These are phyloP conservation scores for Curvularia eragrostidis DNA, from an alignment of 2,329 filamentous ascomycete species.

Conservation along the genomic window DNA sequence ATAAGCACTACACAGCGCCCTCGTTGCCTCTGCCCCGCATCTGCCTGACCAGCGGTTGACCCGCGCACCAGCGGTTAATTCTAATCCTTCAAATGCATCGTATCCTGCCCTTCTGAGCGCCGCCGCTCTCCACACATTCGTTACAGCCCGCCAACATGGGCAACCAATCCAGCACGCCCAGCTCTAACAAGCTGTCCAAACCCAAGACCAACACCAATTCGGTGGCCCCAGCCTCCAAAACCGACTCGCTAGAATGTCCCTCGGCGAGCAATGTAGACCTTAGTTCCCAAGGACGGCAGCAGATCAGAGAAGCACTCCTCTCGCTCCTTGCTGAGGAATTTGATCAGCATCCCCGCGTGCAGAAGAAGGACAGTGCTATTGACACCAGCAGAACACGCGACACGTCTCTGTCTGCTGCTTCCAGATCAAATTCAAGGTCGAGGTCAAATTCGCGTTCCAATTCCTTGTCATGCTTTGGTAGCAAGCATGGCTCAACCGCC, in stretches of 20 bases:
- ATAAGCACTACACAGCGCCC: conserved; percentile 20
- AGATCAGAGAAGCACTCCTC: conserved; percentile 39
- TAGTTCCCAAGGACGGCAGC: conserved; percentile 37
- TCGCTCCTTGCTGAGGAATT: conserved; percentile 38
- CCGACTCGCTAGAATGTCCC: conserved; percentile 31
- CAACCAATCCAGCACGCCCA: conserved; percentile 37
- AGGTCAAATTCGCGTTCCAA: conserved; percentile 30
- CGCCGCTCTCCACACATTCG: conserved; percentile 27
- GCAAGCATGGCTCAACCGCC: conserved; percentile 30
- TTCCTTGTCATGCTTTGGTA: conserved; percentile 36
- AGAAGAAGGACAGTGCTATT: conserved; percentile 29
- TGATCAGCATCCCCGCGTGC: conserved; percentile 19
- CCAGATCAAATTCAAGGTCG: conserved; percentile 36
- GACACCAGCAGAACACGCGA: conserved; percentile 35
- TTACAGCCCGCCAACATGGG: conserved; percentile 36
- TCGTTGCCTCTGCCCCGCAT: conserved; percentile 18
- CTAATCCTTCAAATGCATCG: conserved; percentile 24
- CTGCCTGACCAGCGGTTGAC: conserved; percentile 17
- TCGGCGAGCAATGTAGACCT: conserved; percentile 37
- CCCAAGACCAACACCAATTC: conserved; percentile 48
- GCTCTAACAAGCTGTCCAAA: conserved; percentile 43
- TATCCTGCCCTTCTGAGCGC: conserved; percentile 21
- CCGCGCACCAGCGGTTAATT: conserved; percentile 13
- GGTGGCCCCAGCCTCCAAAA: conserved; percentile 21
- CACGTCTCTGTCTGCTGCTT: conserved; percentile 34